These are phyloP conservation scores for Solanum chiquidenum DNA, from an alignment of 257 asterid genomes.

Conservation along the genomic window DNA sequence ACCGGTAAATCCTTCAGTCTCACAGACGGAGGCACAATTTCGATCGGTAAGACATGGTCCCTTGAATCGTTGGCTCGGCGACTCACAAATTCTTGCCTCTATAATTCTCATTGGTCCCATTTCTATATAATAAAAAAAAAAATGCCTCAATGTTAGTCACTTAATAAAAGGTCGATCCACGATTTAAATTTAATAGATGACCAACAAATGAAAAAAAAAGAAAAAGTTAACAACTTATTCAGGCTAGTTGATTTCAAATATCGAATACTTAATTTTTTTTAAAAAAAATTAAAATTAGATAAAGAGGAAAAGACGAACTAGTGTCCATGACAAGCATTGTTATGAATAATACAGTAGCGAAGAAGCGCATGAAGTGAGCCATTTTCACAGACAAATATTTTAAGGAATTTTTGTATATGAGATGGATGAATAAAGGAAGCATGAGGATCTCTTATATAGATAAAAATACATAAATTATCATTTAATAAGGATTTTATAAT, in stretches of 20 bases:
- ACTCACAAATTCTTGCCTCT: conserved; percentile 32
- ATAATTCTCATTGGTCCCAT: conserved; percentile 23
- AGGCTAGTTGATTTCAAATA: neutral
- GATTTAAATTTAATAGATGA: neutral
- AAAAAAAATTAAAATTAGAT: neutral
- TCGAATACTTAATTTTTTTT: neutral
- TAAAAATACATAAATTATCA: neutral
- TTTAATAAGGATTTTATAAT: neutral
- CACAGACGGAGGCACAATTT: conserved; percentile 35
- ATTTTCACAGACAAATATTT: neutral
- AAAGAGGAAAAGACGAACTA: neutral
- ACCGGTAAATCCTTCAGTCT: conserved; percentile 31
- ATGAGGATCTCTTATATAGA: neutral
- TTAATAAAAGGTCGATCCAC: neutral
- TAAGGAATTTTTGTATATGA: neutral
- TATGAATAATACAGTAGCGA: neutral
- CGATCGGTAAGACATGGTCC: conserved; percentile 19
- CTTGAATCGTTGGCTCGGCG: conserved; percentile 18
- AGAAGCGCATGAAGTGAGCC: neutral
- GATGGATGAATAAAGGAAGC: neutral
- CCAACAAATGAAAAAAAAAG: neutral
- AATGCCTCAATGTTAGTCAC: neutral
- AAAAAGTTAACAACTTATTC: neutral
- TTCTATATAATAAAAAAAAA: neutral
- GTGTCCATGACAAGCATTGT: neutral